Percentiles rank a stretch among this genome's conserved stretches.
These are phyloP conservation scores for Kodamaea alishanica DNA, from an alignment of 1,139 yeast species.

Conservation along the genomic window DNA sequence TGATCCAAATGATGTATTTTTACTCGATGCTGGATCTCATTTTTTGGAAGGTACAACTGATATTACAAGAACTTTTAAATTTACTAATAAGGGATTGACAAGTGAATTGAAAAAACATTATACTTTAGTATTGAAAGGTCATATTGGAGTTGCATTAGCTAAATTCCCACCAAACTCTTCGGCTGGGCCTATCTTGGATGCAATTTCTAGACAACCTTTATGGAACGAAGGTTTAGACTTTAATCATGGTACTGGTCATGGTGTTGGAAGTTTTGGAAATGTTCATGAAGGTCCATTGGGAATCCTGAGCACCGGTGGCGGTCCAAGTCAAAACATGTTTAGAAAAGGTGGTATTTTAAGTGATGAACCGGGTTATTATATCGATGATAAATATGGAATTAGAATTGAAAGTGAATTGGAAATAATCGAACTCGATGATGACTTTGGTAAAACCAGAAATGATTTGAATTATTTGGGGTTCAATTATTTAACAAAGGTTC, in stretches of 20 bases:
- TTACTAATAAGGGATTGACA: slow-evolving; percentile 26
- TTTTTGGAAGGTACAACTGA: slow-evolving; percentile 60
- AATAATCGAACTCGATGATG: slow-evolving; percentile 32
- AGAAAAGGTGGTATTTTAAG: slow-evolving; percentile 49
- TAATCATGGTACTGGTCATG: slow-evolving; percentile 61
- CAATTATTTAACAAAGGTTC: slow-evolving; percentile 51
- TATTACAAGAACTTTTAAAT: slow-evolving; percentile 51
- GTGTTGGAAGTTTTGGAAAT: slow-evolving; percentile 53
- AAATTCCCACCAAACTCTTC: slow-evolving; percentile 41
- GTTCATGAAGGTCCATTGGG: slow-evolving; percentile 58
- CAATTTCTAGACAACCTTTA: slow-evolving; percentile 49
- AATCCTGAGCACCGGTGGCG: slow-evolving; percentile 38
- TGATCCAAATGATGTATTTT: slow-evolving; percentile 40
- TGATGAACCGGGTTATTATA: slow-evolving; percentile 57
- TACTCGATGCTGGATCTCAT: slow-evolving; percentile 55
- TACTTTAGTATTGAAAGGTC: slow-evolving; percentile 54
- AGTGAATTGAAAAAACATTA: slow-evolving; percentile 38
- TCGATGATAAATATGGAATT: slow-evolving; percentile 50
- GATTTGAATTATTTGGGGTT: slow-evolving; percentile 41
- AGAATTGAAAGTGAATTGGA: slow-evolving; percentile 53
- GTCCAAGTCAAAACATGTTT: slow-evolving; percentile 31
- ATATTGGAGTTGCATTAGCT: slow-evolving; percentile 52
- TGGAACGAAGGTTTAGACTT: slow-evolving; percentile 53
- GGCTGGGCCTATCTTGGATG: slow-evolving; percentile 47
- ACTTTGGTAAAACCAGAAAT: slow-evolving; percentile 32